Percentiles rank a stretch among this genome's conserved stretches.
phyloP scores from a whole-genome alignment of 495 filamentous ascomycete species.

The Bacidia gigantensis region DNA sequence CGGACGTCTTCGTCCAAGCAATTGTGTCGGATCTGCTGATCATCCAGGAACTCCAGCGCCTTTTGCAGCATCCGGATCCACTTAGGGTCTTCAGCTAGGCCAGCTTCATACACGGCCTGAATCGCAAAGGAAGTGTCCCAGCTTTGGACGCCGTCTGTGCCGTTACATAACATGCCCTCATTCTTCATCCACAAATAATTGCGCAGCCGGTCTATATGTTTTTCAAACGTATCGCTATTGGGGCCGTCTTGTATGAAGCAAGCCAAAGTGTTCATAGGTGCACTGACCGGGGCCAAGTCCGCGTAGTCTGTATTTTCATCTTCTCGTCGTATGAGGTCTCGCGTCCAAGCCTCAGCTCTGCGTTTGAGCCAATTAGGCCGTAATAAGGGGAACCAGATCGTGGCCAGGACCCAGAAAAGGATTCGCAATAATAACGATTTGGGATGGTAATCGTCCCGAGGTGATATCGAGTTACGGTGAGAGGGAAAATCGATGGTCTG shows the following conservation, averaged over 20 bases:
- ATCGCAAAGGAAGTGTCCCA: slow-evolving; percentile 93
- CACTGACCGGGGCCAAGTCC: slow-evolving; percentile 78
- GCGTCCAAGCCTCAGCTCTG: slow-evolving; percentile 61
- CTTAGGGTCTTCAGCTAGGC: slow-evolving; percentile 59
- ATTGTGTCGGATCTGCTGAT: slow-evolving; percentile 82
- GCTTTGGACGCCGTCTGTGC: slow-evolving; percentile 89
- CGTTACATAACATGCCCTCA: slow-evolving; percentile 89
- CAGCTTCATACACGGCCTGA: slow-evolving; percentile 57
- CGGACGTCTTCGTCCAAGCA: slow-evolving; percentile 62
- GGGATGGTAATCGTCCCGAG: slow-evolving; percentile 80
- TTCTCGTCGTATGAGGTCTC: slow-evolving; percentile 70
- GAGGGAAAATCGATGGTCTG: slow-evolving; percentile 58
- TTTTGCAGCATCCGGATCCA: slow-evolving; percentile 75
- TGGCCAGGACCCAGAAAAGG: slow-evolving; percentile 61
- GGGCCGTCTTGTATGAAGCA: slow-evolving; percentile 78
- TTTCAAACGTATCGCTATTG: slow-evolving; percentile 56
- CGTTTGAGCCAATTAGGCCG: slow-evolving; percentile 42
- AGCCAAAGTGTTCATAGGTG: slow-evolving; percentile 69
- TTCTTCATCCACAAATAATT: slow-evolving; percentile 87
- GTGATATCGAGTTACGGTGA: slow-evolving; percentile 71
- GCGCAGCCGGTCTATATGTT: slow-evolving; percentile 64
- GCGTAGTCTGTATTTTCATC: slow-evolving; percentile 84
- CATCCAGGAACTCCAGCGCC: slow-evolving; percentile 75
- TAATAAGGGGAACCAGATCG: slow-evolving; percentile 64
- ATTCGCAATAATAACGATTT: slow-evolving; percentile 71